Conservation (phyloP, 306 rosid species). For the Styphnolobium japonicum region DNA sequence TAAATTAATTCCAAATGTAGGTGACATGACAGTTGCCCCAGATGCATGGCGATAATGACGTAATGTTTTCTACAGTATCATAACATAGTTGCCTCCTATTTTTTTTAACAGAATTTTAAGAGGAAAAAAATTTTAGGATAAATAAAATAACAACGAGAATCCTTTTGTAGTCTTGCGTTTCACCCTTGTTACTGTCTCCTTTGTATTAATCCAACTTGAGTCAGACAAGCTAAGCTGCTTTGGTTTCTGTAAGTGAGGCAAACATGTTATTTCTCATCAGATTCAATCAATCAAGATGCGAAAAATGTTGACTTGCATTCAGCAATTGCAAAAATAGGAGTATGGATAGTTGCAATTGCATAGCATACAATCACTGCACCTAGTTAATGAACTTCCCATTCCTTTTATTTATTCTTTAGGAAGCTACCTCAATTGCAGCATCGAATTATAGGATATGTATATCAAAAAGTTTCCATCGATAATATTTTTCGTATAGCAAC, state of each 20-base stretch:
- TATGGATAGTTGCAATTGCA: constrained; percentile 1
- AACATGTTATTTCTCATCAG: neutral
- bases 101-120: neutral
- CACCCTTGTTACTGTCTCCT: too few relatives aligned
- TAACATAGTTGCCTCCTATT: neutral
- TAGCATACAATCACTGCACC: neutral
- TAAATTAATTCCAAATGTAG: too few relatives aligned
- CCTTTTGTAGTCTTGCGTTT: neutral
- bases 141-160: neutral
- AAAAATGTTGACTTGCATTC: too few relatives aligned
- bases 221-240: neutral
- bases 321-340: too few relatives aligned
- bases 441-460: neutral
- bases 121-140: neutral
- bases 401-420: neutral
- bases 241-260: neutral
- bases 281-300: too few relatives aligned
- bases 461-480: neutral
- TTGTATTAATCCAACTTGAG: too few relatives aligned
- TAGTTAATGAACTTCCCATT: neutral
- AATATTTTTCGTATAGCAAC: neutral
- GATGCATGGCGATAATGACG: neutral
- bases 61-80: neutral
- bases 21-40: neutral
- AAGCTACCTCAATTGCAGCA: neutral